Percentiles rank a stretch among this genome's conserved stretches.
Evolutionary conservation across 345 rosid genomes (phyloP).

Genomic region (Bruguiera sexangula): DNA sequence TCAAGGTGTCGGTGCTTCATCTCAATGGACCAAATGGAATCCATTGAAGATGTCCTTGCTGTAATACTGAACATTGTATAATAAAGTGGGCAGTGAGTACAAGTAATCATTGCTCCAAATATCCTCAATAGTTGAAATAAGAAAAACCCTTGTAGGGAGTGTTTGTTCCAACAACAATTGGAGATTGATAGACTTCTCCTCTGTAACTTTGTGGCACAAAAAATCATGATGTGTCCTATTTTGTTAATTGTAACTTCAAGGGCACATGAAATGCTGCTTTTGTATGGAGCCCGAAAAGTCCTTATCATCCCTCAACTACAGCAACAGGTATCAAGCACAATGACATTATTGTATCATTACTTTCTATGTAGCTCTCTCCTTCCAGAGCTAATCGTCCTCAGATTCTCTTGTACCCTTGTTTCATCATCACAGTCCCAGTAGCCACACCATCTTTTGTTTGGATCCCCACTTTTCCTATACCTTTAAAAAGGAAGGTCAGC

Average conservation of each 20-base stretch:
- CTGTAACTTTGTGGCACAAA: background rate
- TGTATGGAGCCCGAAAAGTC: background rate
- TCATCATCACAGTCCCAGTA: background rate
- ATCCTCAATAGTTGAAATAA: background rate
- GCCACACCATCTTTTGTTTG: background rate
- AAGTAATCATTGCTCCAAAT: background rate
- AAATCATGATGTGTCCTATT: background rate
- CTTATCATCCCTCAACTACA: background rate
- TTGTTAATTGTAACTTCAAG: background rate
- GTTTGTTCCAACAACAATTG: too few species aligned
- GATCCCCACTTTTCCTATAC: background rate
- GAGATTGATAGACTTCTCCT: background rate
- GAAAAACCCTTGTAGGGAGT: background rate
- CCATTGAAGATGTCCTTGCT: conserved; percentile 13
- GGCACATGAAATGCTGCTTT: background rate
- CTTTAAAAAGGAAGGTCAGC: too few species aligned
- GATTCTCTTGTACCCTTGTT: background rate
- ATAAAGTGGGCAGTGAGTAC: conserved; percentile 1
- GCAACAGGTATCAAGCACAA: background rate
- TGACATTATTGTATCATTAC: background rate
- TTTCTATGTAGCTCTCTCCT: background rate
- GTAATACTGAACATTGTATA: conserved; percentile 11
- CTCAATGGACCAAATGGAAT: conserved; percentile 22
- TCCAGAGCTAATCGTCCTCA: background rate
- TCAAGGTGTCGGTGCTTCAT: conserved; percentile 15